Base-by-base conservation (phyloP, 1,284 basidiomycete genomes). In the Apiotrichum montevideense region DNA sequence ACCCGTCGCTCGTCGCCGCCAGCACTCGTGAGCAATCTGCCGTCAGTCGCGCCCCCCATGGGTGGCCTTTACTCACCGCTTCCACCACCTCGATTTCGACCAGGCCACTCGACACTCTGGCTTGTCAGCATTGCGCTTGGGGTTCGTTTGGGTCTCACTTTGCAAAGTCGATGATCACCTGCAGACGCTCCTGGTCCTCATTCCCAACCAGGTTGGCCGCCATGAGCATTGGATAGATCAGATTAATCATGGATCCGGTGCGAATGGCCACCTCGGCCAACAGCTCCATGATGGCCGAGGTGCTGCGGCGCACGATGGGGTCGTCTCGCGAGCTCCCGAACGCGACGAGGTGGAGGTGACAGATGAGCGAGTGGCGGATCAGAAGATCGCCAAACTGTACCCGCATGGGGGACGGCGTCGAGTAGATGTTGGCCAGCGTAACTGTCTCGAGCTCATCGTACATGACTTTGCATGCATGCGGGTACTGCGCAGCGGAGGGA, bases 361-460 rank as follows among this genome's bases (percentile, higher is more conserved):
- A 56, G 13, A 60, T 46, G 13, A 60, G 50, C 8, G 55, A 40
- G 34, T 60, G 58, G 8, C 58, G 55, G 15, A 56, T 52, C 0
- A 60, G 45, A 35, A 60, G 43, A 44, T 60, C 58, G 45, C 58
- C 58, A 15, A 60, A 60, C 37, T 60, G 58, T 0, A 60, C 58
- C 8, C 58, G 55, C 15, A 50, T 52, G 5, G 58, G 52, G 6
- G 58, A 52, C 2, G 58, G 55, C 21, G 58, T 57, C 6, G 55
- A 47, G 46, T 60, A 60, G 3, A 60, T 60, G 11, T 52, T 52
- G 1, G 58, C 55, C 14, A 60, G 52, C 2, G 52, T 41, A 29
- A 49, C 46, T 10, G 55, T 54, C 46, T 60, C 58, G 11, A 60
- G 58, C 49, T 54, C 55, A 29, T 57, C 58, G 37, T 44, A 54